These are phyloP conservation scores for Penicillium psychrosexuale DNA, from an alignment of 2,329 filamentous ascomycete species.

Conservation along the genomic window DNA sequence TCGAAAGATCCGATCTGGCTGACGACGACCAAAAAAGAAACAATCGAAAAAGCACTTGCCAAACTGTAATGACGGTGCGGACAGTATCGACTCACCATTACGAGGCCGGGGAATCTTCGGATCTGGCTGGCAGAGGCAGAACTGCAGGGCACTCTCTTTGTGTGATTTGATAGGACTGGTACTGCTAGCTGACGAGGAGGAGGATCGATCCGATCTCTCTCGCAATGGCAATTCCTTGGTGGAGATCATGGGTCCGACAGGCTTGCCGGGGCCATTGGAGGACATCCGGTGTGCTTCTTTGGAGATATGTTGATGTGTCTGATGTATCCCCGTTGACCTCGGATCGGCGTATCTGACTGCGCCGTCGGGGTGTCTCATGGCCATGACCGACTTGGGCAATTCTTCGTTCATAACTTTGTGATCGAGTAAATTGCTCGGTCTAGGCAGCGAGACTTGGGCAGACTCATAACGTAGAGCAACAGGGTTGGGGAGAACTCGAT, in stretches of 20 bases:
- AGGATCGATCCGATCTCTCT: conserved; percentile 30
- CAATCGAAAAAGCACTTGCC: conserved; percentile 25
- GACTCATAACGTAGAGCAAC: conserved; percentile 42
- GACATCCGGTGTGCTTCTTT: conserved; percentile 14
- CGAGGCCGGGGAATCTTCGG: conserved; percentile 68
- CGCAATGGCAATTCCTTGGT: conserved; percentile 25
- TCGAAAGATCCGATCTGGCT: not conserved
- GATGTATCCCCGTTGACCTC: conserved; percentile 15
- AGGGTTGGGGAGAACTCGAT: conserved; percentile 47
- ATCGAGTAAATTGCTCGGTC: conserved; percentile 39
- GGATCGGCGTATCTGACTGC: conserved; percentile 22
- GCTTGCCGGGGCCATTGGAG: conserved; percentile 17
- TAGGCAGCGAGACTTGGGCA: conserved; percentile 31
- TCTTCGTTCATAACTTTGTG: conserved; percentile 44
- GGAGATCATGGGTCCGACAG: conserved; percentile 13
- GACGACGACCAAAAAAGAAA: conserved; percentile 14
- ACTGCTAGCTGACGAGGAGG: conserved; percentile 28
- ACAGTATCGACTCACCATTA: conserved; percentile 57
- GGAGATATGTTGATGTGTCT: conserved; percentile 27
- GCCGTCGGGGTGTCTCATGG: conserved; percentile 10
- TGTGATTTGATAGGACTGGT: conserved; percentile 34
- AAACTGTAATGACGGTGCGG: conserved; percentile 17
- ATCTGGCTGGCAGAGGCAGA: conserved; percentile 68
- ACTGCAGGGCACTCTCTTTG: conserved; percentile 48
- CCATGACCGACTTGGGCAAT: conserved; percentile 19